Base-by-base conservation (phyloP, 1,284 basidiomycete species). In the Fomes fomentarius region DNA sequence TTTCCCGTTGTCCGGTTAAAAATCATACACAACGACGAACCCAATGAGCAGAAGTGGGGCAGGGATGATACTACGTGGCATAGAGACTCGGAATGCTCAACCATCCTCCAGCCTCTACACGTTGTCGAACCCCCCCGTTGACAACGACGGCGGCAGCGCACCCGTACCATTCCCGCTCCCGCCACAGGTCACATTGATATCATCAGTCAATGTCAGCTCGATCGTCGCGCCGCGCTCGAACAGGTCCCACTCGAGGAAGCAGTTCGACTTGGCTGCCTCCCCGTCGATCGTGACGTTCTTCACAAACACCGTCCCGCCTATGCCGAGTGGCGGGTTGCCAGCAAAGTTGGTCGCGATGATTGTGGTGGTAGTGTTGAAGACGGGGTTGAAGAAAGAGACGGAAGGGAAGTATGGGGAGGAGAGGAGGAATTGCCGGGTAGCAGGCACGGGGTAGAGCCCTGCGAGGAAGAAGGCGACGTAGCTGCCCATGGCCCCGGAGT, bases 401-500 rank as follows among this genome's bases (percentile, higher is more conserved):
- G 77, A 66, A 0, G 76, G 80, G 74, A 87, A 87, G 70, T 75
- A 84, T 0, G 85, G 83, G 3, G 84, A 85, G 8, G 81, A 82
- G 8, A 87, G 73, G 1, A 87, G 74, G 63, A 80, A 73, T 59
- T 86, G 84, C 22, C 72, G 71, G 2, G 84, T 86, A 17, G 81
- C 81, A 0, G 85, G 84, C 2, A 85, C 66, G 1, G 84, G 84
- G 59, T 86, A 87, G 63, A 87, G 63, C 1, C 84, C 84, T 0
- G 77, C 73, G 8, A 86, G 73, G 64, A 81, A 83, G 69, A 85
- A 89, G 1, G 77, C 74, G 2, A 78, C 82, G 56, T 84, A 87
- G 58, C 84, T 85, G 4, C 76, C 87, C 87, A 89, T 89, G 0
- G 87, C 87, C 47, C 83, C 86, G 70, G 54, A 58, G 44, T 61